Conservation (phyloP, 768 basidiomycete genomes). For the Calocybe gangraenosa region DNA sequence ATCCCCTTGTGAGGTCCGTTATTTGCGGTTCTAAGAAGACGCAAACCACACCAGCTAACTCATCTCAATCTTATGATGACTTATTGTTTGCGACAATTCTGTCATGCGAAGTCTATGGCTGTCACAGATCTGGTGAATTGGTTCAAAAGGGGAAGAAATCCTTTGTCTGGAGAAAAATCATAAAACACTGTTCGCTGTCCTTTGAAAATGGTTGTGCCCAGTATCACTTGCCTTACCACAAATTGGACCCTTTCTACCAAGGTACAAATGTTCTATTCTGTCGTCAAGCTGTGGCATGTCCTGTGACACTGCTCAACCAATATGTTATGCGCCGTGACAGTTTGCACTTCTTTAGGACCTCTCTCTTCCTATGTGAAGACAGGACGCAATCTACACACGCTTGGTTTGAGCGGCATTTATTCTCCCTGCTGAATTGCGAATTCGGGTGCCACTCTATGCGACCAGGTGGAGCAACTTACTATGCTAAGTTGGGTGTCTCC, state of each 20-base stretch:
- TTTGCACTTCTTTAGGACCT: constrained; percentile 12
- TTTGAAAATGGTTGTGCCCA: not conserved
- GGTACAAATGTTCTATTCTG: constrained; percentile 21
- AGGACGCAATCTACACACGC: constrained; percentile 12
- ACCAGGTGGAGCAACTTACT: constrained; percentile 15
- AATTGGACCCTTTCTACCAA: constrained; percentile 22
- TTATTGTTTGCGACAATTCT: constrained; percentile 19
- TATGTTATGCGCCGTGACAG: constrained; percentile 14
- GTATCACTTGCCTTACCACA: too few relatives aligned
- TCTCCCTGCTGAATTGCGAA: constrained; percentile 4
- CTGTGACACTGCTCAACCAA: constrained; percentile 14
- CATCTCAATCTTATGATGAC: too few relatives aligned
- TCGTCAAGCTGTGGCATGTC: too few relatives aligned
- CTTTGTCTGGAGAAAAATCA: too few relatives aligned
- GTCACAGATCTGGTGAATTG: too few relatives aligned
- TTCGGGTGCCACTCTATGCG: constrained; percentile 20
- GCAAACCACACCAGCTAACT: too few relatives aligned
- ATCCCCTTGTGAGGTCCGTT: constrained; percentile 11
- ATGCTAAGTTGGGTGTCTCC: not conserved
- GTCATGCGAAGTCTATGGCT: constrained; percentile 20
- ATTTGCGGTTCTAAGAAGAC: constrained; percentile 10
- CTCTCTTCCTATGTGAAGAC: too few relatives aligned
- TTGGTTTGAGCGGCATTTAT: constrained; percentile 21
- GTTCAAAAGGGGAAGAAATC: too few relatives aligned
- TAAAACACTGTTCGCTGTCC: constrained; percentile 10